Conservation (phyloP, 2,329 filamentous ascomycete genomes). For the Xylariaceae sp. region DNA sequence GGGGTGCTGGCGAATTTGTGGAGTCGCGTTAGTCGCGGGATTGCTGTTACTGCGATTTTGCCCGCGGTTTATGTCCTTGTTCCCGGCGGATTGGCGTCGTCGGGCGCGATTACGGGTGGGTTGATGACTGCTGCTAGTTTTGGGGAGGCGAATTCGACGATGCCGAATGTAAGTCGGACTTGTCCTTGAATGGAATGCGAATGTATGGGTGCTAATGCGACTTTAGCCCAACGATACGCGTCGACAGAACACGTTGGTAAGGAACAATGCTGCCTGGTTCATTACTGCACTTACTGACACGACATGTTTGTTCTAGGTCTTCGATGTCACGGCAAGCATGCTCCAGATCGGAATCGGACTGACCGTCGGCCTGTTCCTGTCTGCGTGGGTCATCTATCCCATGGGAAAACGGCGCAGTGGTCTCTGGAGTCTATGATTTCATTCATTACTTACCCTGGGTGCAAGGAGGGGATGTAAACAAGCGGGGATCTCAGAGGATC, state of each 20-base stretch:
- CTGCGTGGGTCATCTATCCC: slow-evolving; percentile 51
- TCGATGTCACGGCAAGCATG: slow-evolving; percentile 52
- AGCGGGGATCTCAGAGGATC: too few relatives aligned
- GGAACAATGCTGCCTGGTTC: neutral
- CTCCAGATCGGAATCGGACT: slow-evolving; percentile 59
- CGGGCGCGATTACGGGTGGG: slow-evolving; percentile 54
- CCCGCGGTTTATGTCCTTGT: slow-evolving; percentile 77
- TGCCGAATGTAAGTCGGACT: slow-evolving; percentile 20
- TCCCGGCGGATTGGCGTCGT: slow-evolving; percentile 56
- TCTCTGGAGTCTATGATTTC: slow-evolving; percentile 34
- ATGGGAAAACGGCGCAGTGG: slow-evolving; percentile 54
- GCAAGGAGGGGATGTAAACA: neutral
- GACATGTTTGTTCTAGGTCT: slow-evolving; percentile 27
- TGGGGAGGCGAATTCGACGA: slow-evolving; percentile 37
- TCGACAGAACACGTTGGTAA: slow-evolving; percentile 15
- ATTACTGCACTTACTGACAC: neutral
- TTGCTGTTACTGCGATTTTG: slow-evolving; percentile 79
- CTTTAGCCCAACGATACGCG: slow-evolving; percentile 4
- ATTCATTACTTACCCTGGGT: neutral
- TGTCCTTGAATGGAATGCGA: slow-evolving; percentile 4
- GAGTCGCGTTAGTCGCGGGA: slow-evolving; percentile 55
- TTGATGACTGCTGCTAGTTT: slow-evolving; percentile 53
- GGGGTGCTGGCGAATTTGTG: slow-evolving; percentile 77
- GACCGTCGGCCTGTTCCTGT: slow-evolving; percentile 55
- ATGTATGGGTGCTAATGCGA: slow-evolving; percentile 4